Conservation (phyloP, 768 basidiomycete species). For the Amylocystis lapponica region DNA sequence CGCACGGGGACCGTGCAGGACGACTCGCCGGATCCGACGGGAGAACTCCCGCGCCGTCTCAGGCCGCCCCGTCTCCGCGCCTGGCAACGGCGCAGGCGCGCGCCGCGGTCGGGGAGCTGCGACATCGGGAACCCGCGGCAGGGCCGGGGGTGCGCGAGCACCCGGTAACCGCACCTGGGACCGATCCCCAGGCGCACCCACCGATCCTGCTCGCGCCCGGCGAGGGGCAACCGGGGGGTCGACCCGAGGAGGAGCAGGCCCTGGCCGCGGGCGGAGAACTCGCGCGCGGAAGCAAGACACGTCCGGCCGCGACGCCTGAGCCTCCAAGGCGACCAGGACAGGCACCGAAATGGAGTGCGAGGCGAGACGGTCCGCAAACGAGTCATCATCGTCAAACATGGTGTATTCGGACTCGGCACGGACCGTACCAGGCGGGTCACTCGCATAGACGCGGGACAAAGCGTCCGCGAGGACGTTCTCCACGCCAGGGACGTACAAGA, state of each 20-base stretch:
- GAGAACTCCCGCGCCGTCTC: constrained; percentile 5
- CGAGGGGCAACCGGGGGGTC: too few species aligned
- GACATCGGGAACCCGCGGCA: too few species aligned
- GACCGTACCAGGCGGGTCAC: constrained; percentile 17
- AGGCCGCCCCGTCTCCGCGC: constrained; percentile 3
- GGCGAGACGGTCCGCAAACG: not conserved
- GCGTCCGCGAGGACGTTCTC: constrained; percentile 24
- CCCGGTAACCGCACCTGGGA: too few species aligned
- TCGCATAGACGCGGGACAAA: constrained; percentile 16
- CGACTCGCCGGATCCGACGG: constrained; percentile 3
- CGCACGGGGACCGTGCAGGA: constrained; percentile 4
- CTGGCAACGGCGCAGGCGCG: not conserved
- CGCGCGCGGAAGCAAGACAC: not conserved
- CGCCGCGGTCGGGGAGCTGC: too few species aligned
- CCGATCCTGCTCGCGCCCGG: not conserved
- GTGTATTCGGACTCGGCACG: constrained; percentile 18
- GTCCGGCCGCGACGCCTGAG: not conserved
- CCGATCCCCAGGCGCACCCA: too few species aligned
- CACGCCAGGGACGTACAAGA: constrained; percentile 24
- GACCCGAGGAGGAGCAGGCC: too few species aligned
- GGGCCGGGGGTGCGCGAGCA: too few species aligned
- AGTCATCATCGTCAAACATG: constrained; percentile 9
- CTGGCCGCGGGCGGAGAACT: too few species aligned
- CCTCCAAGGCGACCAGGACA: constrained; percentile 9
- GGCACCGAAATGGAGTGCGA: constrained; percentile 9